A percentile compares a stretch with the other conserved stretches of the same genome.
These are phyloP conservation scores for Citrus cavaleriei DNA, from an alignment of 345 rosid species.

Conservation along the genomic window DNA sequence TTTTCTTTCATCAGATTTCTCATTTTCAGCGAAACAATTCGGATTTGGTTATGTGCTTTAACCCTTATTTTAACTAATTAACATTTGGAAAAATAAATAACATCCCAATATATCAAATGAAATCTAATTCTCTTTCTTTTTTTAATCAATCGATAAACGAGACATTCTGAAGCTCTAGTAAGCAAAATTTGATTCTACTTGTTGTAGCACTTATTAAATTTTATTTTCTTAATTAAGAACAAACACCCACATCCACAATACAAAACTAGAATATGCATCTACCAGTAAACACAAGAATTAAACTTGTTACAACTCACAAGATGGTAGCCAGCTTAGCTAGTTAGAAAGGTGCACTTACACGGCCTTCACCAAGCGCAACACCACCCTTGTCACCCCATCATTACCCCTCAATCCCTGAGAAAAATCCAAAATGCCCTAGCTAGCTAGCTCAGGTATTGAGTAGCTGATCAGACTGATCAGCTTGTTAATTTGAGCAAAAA, in stretches of 20 bases:
- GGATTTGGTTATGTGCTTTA: background rate
- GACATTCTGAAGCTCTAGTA: background rate
- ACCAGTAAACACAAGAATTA: too few relatives aligned
- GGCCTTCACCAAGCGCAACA: background rate
- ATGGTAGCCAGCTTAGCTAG: too few relatives aligned
- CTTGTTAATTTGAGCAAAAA: background rate
- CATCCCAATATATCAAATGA: too few relatives aligned
- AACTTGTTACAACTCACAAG: too few relatives aligned
- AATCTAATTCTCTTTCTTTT: too few relatives aligned
- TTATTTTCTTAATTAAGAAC: background rate
- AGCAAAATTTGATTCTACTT: background rate
- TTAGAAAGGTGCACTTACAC: too few relatives aligned
- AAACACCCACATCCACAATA: too few relatives aligned
- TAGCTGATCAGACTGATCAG: background rate
- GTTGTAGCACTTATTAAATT: background rate
- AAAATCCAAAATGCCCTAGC: background rate
- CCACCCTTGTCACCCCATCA: background rate
- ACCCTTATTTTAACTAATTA: background rate
- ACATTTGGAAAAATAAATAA: too few relatives aligned
- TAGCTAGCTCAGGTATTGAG: too few relatives aligned
- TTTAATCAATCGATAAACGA: too few relatives aligned
- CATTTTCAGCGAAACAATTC: background rate
- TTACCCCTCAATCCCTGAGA: too few relatives aligned
- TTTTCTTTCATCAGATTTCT: background rate
- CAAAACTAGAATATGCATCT: too few relatives aligned